phyloP scores from a whole-genome alignment of 148 eudicot genomes.

The Beta vulgaris region DNA sequence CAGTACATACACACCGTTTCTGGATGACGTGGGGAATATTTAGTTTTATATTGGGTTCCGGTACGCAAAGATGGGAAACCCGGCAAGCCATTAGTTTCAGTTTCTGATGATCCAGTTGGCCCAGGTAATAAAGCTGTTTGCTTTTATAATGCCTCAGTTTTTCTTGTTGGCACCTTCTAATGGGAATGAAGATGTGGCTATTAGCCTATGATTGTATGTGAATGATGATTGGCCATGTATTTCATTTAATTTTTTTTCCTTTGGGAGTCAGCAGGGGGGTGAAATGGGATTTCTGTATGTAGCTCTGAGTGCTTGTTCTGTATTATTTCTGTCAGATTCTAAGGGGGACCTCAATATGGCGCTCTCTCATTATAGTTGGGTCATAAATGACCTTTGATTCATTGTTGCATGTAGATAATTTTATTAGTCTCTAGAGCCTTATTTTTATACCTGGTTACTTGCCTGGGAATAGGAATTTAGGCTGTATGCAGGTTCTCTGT shows the following conservation, averaged over 20 bases:
- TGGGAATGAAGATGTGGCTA: background rate
- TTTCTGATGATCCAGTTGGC: constrained; percentile 60
- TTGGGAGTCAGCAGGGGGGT: background rate
- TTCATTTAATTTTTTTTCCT: background rate
- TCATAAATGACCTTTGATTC: background rate
- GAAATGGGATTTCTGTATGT: background rate
- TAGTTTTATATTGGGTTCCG: constrained; percentile 91
- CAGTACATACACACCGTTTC: constrained; percentile 80
- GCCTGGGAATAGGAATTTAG: background rate
- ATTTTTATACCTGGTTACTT: background rate
- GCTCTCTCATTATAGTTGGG: background rate
- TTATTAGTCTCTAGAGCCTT: background rate
- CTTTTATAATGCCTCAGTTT: background rate
- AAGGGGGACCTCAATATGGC: background rate
- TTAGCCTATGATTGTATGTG: background rate
- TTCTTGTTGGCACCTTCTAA: background rate
- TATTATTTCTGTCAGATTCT: background rate
- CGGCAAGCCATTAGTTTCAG: constrained; percentile 68
- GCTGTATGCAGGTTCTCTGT: background rate
- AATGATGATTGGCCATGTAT: background rate
- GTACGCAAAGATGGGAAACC: constrained; percentile 76
- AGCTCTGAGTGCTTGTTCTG: background rate
- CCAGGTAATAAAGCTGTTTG: constrained; percentile 49
- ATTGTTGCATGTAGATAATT: background rate
- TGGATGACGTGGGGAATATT: constrained; percentile 82